Evolutionary conservation across 2,329 filamentous ascomycete species (phyloP).

Genomic region (Davidsoniella neocaledoniae): DNA sequence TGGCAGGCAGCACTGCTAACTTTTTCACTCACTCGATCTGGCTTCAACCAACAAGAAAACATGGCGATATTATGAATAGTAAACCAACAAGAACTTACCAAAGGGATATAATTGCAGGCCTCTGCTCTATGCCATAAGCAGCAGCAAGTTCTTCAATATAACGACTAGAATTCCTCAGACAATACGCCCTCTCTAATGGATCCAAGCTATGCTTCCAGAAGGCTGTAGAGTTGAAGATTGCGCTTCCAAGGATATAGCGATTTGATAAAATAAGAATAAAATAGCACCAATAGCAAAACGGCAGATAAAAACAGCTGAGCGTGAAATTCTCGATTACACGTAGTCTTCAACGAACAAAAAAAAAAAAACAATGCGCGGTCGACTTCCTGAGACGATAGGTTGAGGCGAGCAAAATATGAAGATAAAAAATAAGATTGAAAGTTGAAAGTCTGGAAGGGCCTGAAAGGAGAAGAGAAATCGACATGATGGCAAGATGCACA

Average conservation of each 20-base stretch:
- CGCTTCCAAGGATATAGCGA: neutral
- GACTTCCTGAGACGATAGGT: conserved; percentile 2
- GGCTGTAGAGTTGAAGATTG: neutral
- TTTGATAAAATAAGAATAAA: conserved; percentile 1
- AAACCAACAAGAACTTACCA: too few relatives aligned
- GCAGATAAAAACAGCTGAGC: neutral
- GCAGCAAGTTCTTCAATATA: too few relatives aligned
- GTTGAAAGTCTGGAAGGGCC: conserved; percentile 15
- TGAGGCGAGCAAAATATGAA: conserved; percentile 6
- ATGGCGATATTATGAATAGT: too few relatives aligned
- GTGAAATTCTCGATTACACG: neutral
- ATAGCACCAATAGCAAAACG: neutral
- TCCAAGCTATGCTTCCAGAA: too few relatives aligned
- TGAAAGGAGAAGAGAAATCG: conserved; percentile 15
- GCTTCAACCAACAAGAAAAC: too few relatives aligned
- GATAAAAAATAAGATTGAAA: neutral
- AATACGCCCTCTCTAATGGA: too few relatives aligned
- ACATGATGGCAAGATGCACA: conserved; percentile 11
- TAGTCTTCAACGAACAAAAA: neutral
- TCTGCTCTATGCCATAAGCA: too few relatives aligned
- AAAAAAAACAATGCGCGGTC: neutral
- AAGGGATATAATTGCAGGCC: too few relatives aligned
- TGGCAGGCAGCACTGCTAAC: too few relatives aligned
- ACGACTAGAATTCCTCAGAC: too few relatives aligned
- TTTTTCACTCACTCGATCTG: too few relatives aligned